phyloP scores from a whole-genome alignment of 2,329 filamentous ascomycete genomes.

The Immersiporthe knoxdaviesiana region DNA sequence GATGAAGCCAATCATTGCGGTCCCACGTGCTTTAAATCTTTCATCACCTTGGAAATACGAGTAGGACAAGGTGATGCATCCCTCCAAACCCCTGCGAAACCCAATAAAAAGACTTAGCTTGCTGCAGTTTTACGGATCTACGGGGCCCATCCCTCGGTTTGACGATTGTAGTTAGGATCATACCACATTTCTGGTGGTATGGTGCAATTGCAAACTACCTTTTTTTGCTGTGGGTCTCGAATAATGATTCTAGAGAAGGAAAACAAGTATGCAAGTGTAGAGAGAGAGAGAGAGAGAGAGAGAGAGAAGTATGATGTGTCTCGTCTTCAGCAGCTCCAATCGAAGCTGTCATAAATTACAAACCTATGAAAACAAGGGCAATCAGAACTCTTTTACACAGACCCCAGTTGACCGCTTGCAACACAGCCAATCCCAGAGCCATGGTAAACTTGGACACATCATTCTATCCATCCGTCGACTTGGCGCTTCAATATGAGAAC shows the following conservation, averaged over 20 bases:
- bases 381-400: background rate
- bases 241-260: background rate
- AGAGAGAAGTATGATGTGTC: no score
- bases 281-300: no score
- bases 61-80: background rate
- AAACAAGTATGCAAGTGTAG: background rate
- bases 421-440: background rate
- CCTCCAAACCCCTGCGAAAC: slow-evolving; percentile 7
- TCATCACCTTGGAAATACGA: background rate
- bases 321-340: no score
- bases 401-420: no score
- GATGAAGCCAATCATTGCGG: background rate
- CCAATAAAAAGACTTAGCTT: slow-evolving; percentile 11
- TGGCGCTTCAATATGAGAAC: slow-evolving; percentile 16
- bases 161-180: slow-evolving; percentile 1
- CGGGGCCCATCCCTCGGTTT: background rate
- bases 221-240: background rate
- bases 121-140: slow-evolving; percentile 9
- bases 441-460: slow-evolving; percentile 17
- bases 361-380: no score
- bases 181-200: slow-evolving; percentile 5
- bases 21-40: background rate
- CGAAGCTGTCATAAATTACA: no score
- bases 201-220: slow-evolving; percentile 10
- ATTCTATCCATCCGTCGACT: slow-evolving; percentile 15